Base-by-base conservation (phyloP, 129 eudicot genomes). In the Lactuca saligna region DNA sequence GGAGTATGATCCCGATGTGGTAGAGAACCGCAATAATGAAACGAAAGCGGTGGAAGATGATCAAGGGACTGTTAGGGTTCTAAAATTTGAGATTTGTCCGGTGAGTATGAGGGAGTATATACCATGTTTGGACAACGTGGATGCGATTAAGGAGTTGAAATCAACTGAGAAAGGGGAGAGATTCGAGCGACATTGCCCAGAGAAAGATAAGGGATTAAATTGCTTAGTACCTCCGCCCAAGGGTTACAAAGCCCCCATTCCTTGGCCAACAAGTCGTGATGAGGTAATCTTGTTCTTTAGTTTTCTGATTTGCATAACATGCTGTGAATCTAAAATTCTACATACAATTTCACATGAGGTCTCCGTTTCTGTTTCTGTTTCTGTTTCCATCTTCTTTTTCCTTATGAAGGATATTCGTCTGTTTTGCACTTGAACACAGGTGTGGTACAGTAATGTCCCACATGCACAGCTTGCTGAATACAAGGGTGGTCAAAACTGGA, bases 401-500 rank as follows among this genome's bases (percentile, higher is more conserved):
- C 72, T 50, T 66, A 32, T n/a, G 9, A 31, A 32, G 17, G 25
- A 17, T 5, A 3, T 35, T 14, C n/a, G n/a, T 59, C 53, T 60
- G 51, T 44, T 62, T 20, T 69, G 33, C 31, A 61, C 38, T 38
- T 54, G 11, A 35, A 44, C 83, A 29, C 79, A 93, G 98, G 97
- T 93, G 41, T 93, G 98, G 98, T 93, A 65, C 70, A 84, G 93
- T 79, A 93, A 93, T 78, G 98, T 93, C 42, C 98, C 98, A 48
- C 98, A 93, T 76, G 89, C 98, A 42, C 90, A 89, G 58, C 82
- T 93, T 13, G 98, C 87, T 63, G 98, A 93, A 78, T 91, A 89
- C 73, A 93, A 93, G 70, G 98, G 98, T 44, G 98, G 98, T 48
- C 98, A 93, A 66, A 93, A 93, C 49, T 93, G 98, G 98, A 85